phyloP scores from a whole-genome alignment of 768 basidiomycete species.

The Phylloporus rhodoxanthus region DNA sequence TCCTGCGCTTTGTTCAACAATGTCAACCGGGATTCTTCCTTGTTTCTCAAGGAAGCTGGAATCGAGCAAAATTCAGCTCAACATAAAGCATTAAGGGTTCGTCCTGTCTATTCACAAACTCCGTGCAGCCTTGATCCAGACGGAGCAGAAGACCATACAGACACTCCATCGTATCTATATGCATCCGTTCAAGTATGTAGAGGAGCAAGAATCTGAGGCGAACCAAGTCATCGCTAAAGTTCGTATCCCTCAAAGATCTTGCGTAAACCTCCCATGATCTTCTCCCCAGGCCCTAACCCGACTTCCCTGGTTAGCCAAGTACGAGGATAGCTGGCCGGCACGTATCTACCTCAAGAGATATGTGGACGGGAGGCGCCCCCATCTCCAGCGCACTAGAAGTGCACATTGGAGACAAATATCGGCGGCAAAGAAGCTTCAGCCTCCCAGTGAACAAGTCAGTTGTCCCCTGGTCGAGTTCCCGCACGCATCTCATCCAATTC shows the following conservation, averaged over 20 bases:
- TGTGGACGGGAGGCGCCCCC: constrained; percentile 4
- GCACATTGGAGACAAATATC: not conserved
- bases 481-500: not conserved
- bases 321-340: constrained; percentile 17
- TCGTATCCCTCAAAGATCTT: not conserved
- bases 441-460: not conserved
- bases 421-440: not conserved
- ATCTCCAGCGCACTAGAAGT: not conserved
- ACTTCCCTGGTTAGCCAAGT: constrained; percentile 17
- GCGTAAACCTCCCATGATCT: not conserved
- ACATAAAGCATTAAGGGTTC: constrained; percentile 9
- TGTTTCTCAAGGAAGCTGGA: constrained; percentile 3
- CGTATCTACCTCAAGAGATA: constrained; percentile 19
- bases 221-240: constrained; percentile 10
- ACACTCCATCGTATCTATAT: constrained; percentile 3
- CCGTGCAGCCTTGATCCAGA: not conserved
- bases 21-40: not conserved
- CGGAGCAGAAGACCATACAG: constrained; percentile 5
- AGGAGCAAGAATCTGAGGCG: constrained; percentile 11
- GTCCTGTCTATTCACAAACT: not conserved
- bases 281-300: constrained; percentile 3
- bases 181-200: constrained; percentile 13
- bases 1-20: not conserved
- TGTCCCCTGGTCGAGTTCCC: not conserved
- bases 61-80: constrained; percentile 1